Evolutionary conservation across 2,329 filamentous ascomycete species (phyloP), one percentile per base, ranked within the genome.

Genomic region (Neoarthrinium moseri): DNA sequence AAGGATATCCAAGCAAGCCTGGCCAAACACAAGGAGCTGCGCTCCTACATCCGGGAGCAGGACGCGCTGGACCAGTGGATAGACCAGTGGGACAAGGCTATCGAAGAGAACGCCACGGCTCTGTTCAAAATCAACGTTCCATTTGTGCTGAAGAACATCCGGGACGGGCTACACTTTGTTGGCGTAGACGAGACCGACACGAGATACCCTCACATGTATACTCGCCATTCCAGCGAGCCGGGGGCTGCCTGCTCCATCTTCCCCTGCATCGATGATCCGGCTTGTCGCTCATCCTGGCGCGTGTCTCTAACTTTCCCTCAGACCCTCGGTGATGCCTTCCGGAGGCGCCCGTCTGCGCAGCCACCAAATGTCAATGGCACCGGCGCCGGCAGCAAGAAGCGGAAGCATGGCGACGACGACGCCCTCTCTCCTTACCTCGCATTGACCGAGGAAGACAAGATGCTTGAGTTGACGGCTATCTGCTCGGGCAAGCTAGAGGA

Each of bases 91-190:
- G 67, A 62, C 27, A 43, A 61, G 18, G 54, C 58, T 10, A 49
- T 64, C 20, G 47, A 58, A 24, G 39, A 47, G 5, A 56, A 61
- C 34, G 58, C 57, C 36, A 55, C 49, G 21, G 67, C 76, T n/a
- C 64, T 72, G 24, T 72, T 72, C 51, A 66, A 56, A 52, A 70
- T 83, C 30, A 72, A 72, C 37, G 86, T 96, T 46, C 88, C 94
- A 26, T 99, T 96, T 60, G 73, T 77, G 18, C 81, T 89, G 26
- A 82, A 81, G 41, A 81, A 82, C 55, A 85, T 91, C 41, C 80
- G 89, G 36, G 94, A 99, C 63, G 92, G 90, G 18, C 67, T 97
- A 47, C 91, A 96, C 50, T 99, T 96, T 67, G 89, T 95, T 13
- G 91, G 94, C 4, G 80, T 94, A 29, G 84, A 90, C 35, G 83